Evolutionary conservation across 1,139 yeast genomes (phyloP), one percentile per base, ranked within the genome.

Genomic region (Yamadazyma mexicana): DNA sequence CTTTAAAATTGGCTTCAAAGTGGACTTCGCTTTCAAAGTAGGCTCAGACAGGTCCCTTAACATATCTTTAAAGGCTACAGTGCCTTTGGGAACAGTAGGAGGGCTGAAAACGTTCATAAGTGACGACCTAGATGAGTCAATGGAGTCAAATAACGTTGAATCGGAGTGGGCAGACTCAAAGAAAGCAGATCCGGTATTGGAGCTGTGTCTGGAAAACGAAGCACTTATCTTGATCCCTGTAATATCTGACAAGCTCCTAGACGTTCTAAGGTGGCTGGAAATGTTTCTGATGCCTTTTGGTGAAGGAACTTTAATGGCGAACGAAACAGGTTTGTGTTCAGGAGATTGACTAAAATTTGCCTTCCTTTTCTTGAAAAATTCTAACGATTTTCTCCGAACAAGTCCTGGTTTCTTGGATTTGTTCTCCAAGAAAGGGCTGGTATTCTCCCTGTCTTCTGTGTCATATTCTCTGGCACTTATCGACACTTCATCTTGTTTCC

Each of bases 1-100:
- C 35, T 50, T 50, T n/a, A 50, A 39, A 17, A 50, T 50, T 11
- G 54, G 43, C 33, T 40, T 49, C 30, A 42, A 34, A 11, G 40
- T n/a, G n/a, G n/a, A n/a, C n/a, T n/a, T n/a, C n/a, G 22, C 8
- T 20, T 20, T 20, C 8, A 8, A 8, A 20, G 8, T 20, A 8
- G 22, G 22, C 8, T 20, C 8, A 6, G 22, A 8, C 22, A 6
- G 22, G 22, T 8, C 22, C 22, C 8, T 20, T 5, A 16, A 10
- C 20, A 5, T 14, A 9, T 30, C 31, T 6, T 18, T 17, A 14
- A 32, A 16, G 5, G 18, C 12, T 7, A 32, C 34, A 11, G 33
- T 18, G 11, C 11, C 16, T 17, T 14, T 10, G 7, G 6, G 22
- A 9, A 12, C 14, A 5, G 5, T 15, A 10, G n/a, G n/a, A n/a